A percentile compares a stretch with the other conserved stretches of the same genome.
Conservation (phyloP, 345 rosid genomes). For the Populus euphratica region DNA sequence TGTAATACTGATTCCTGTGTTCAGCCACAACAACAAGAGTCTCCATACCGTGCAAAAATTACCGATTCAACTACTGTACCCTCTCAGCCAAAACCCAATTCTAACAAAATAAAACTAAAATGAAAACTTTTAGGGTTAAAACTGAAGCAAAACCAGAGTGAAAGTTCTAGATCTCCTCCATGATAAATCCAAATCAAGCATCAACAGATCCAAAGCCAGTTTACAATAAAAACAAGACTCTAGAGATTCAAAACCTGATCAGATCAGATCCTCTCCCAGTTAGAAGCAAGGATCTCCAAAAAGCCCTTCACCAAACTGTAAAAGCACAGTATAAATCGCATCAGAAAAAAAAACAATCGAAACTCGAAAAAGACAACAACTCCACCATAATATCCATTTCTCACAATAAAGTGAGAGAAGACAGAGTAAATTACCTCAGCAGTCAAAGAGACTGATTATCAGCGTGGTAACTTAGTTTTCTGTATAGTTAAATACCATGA, state of each 20-base stretch:
- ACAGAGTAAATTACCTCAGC: constrained; percentile 17
- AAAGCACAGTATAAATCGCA: background rate
- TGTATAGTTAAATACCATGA: background rate
- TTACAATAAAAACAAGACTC: constrained; percentile 4
- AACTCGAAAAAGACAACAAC: background rate
- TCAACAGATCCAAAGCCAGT: constrained; percentile 18
- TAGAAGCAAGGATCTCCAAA: constrained; percentile 12
- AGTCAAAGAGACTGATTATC: background rate
- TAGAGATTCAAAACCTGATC: constrained; percentile 25
- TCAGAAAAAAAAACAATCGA: constrained; percentile 3
- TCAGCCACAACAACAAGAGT: constrained; percentile 66
- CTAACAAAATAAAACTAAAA: constrained; percentile 22
- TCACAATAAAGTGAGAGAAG: background rate
- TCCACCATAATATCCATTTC: background rate
- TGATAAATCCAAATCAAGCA: constrained; percentile 32
- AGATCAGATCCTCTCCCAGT: constrained; percentile 1
- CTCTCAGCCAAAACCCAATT: background rate
- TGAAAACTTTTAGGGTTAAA: constrained; percentile 16
- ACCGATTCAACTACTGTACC: constrained; percentile 9
- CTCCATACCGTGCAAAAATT: constrained; percentile 53
- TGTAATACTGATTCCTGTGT: constrained; percentile 57
- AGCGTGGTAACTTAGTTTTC: background rate
- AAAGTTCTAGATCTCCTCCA: constrained; percentile 29
- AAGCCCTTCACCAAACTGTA: constrained; percentile 12
- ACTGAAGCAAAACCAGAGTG: background rate